phyloP scores from a whole-genome alignment of 352 stramenopile species.

The Phytophthora sojae region DNA sequence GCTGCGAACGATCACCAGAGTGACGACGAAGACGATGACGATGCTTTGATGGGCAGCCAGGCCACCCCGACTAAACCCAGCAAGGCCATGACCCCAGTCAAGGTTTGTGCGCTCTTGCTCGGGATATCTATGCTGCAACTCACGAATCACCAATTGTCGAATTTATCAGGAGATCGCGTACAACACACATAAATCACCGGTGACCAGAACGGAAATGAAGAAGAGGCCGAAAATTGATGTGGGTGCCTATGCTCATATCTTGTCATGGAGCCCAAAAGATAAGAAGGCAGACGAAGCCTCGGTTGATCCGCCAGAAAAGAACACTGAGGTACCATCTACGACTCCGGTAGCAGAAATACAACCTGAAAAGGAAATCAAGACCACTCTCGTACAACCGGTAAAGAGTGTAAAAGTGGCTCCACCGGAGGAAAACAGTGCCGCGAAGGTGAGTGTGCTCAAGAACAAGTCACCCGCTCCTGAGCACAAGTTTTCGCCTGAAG shows the following conservation, averaged over 20 bases:
- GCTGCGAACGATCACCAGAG: conserved; percentile 37
- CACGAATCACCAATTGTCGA: background rate
- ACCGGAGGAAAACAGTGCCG: conserved; percentile 1
- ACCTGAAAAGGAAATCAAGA: conserved; percentile 11
- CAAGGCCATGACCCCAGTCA: conserved; percentile 27
- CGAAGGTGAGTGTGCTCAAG: background rate
- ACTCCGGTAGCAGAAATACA: conserved; percentile 9
- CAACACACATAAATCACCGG: conserved; percentile 1
- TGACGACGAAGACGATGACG: conserved; percentile 58
- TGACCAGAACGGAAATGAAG: conserved; percentile 14
- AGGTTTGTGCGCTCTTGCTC: conserved; percentile 21
- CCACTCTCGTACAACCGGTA: background rate
- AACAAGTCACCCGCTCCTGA: conserved; percentile 10
- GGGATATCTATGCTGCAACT: background rate
- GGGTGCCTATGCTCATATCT: conserved; percentile 34
- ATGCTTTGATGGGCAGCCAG: conserved; percentile 40
- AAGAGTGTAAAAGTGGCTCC: background rate
- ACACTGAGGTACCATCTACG: background rate
- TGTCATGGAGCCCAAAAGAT: conserved; percentile 30
- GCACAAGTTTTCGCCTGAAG: conserved; percentile 12
- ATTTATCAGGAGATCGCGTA: conserved; percentile 5
- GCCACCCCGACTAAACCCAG: conserved; percentile 19
- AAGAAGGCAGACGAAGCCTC: conserved; percentile 13
- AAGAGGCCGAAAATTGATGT: conserved; percentile 31
- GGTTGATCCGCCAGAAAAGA: conserved; percentile 15